Conservation (phyloP, 163 green algal species). For the Prototheca wickerhamii region DNA sequence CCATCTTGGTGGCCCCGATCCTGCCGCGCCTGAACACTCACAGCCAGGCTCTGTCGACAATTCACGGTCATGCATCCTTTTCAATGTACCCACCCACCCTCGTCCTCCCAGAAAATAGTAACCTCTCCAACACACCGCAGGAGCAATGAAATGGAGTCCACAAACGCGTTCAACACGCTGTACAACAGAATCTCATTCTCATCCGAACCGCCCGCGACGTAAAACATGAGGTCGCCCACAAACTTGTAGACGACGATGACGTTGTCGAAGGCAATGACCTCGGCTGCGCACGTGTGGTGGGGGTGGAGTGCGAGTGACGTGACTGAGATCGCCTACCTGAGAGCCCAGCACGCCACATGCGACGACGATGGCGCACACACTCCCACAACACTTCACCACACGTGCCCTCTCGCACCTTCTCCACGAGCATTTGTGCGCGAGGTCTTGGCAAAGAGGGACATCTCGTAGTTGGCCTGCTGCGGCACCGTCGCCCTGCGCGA, state of each 20-base stretch:
- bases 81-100: too few species aligned
- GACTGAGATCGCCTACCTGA: neutral
- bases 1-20: too few species aligned
- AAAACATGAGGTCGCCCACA: slow-evolving; percentile 95
- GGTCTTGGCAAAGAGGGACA: slow-evolving; percentile 88
- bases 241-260: slow-evolving; percentile 94
- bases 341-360: neutral
- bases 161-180: slow-evolving; percentile 68
- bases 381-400: too few species aligned
- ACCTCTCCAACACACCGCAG: slow-evolving; percentile 50
- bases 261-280: slow-evolving; percentile 97
- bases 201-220: slow-evolving; percentile 79
- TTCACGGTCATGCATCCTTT: too few species aligned
- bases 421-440: slow-evolving; percentile 79
- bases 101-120: neutral
- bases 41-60: too few species aligned
- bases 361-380: neutral
- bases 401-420: slow-evolving; percentile 85
- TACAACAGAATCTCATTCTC: slow-evolving; percentile 96
- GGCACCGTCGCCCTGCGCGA: slow-evolving; percentile 59
- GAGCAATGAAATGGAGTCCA: slow-evolving; percentile 87
- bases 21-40: too few species aligned
- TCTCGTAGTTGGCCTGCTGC: slow-evolving; percentile 85
- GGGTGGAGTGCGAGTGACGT: neutral
- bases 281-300: slow-evolving; percentile 52